phyloP scores from a whole-genome alignment of 352 stramenopile species.

The Pythium utonaiense region DNA sequence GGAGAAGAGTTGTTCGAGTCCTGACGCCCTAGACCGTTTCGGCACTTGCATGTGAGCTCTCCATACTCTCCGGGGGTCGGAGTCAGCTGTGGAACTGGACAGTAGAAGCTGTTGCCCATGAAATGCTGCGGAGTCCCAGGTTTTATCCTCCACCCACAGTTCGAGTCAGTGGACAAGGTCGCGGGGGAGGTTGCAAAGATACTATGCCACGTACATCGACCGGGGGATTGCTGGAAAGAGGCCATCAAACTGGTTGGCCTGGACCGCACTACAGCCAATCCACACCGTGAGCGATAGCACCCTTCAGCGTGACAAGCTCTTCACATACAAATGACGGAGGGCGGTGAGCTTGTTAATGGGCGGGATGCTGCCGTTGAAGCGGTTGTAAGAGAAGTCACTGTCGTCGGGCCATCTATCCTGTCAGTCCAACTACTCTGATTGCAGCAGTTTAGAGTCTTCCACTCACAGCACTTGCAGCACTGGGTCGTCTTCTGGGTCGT shows the following conservation, averaged over 20 bases:
- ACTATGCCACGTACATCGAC: constrained; percentile 13
- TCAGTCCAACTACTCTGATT: no score
- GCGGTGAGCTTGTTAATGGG: constrained; percentile 41
- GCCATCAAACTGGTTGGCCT: constrained; percentile 19
- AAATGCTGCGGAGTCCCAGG: constrained; percentile 9
- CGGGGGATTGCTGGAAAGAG: constrained; percentile 7
- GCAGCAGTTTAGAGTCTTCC: no score
- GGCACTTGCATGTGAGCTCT: constrained; percentile 17
- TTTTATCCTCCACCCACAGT: background rate
- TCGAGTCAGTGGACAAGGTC: background rate
- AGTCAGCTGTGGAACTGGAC: constrained; percentile 17
- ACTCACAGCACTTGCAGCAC: constrained; percentile 41
- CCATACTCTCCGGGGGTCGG: background rate
- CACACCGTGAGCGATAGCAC: background rate
- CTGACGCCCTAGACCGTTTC: constrained; percentile 4
- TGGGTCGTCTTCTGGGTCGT: constrained; percentile 50
- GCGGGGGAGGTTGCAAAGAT: background rate
- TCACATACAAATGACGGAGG: constrained; percentile 46
- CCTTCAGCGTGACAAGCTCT: background rate
- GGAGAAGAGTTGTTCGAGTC: background rate
- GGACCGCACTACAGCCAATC: constrained; percentile 12
- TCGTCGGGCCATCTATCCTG: background rate
- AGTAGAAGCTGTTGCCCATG: constrained; percentile 25
- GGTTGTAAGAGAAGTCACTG: constrained; percentile 53
- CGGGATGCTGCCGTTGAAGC: constrained; percentile 36